A percentile compares a stretch with the other conserved stretches of the same genome.
Conservation (phyloP, 1,284 basidiomycete species). For the Boletus subluridellus region DNA sequence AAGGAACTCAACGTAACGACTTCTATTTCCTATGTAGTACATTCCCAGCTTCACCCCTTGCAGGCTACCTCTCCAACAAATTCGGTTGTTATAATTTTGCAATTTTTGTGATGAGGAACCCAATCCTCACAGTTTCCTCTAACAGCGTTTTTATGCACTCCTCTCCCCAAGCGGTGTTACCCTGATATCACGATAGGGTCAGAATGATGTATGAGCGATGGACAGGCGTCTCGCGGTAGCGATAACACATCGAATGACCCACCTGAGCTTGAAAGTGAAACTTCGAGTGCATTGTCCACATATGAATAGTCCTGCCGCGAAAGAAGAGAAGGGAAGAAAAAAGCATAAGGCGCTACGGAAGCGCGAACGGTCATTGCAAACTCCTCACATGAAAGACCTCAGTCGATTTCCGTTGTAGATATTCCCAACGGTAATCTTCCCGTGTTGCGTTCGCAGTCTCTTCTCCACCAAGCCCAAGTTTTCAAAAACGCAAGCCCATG, state of each 20-base stretch:
- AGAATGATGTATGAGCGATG: neutral
- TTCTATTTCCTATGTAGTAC: neutral
- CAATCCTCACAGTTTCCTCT: constrained; percentile 20
- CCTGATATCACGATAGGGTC: constrained; percentile 4
- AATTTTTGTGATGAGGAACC: constrained; percentile 1
- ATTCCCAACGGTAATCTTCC: constrained; percentile 1
- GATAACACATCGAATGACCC: neutral
- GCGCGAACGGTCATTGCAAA: neutral
- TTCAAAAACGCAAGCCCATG: constrained; percentile 14
- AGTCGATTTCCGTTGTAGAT: constrained; percentile 8
- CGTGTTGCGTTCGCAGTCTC: constrained; percentile 7
- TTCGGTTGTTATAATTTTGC: too few species aligned
- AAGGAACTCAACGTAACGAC: too few species aligned
- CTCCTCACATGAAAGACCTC: constrained; percentile 9
- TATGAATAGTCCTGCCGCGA: constrained; percentile 8
- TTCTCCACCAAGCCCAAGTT: constrained; percentile 19
- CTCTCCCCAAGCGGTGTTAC: constrained; percentile 19
- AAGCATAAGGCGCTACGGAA: neutral
- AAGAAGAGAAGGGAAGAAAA: neutral
- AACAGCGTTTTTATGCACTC: constrained; percentile 17
- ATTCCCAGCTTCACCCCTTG: neutral
- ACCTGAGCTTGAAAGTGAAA: constrained; percentile 16
- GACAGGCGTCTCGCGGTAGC: neutral
- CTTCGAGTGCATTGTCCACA: constrained; percentile 23
- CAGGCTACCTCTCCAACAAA: neutral